Evolutionary conservation across 129 eudicot genomes (phyloP).

Genomic region (Chrysanthemum lavandulifolium): DNA sequence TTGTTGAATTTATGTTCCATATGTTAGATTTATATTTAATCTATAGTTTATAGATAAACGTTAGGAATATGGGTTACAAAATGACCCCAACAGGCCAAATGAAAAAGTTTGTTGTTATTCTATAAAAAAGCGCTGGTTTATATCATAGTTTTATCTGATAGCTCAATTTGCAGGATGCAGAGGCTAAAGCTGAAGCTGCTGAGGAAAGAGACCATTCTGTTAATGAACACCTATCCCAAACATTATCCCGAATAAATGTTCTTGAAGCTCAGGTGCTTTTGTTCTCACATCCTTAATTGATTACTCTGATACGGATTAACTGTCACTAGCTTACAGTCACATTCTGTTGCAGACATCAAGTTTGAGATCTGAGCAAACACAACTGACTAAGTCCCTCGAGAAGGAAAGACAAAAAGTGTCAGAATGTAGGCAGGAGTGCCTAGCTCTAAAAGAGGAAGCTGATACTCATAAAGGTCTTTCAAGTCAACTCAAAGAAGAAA

Average conservation of each 20-base stretch:
- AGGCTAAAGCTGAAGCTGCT: slow-evolving; percentile 80
- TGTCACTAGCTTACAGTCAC: slow-evolving; percentile 8
- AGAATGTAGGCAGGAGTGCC: slow-evolving; percentile 80
- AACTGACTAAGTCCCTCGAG: slow-evolving; percentile 71
- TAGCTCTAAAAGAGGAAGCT: slow-evolving; percentile 83
- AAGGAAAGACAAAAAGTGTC: slow-evolving; percentile 92
- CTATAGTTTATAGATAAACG: no score
- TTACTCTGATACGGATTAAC: not conserved
- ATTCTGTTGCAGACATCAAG: slow-evolving; percentile 72
- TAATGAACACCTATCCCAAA: slow-evolving; percentile 72
- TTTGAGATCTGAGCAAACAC: slow-evolving; percentile 88
- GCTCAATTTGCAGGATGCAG: slow-evolving; percentile 69
- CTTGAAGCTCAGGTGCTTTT: slow-evolving; percentile 94
- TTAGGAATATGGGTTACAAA: no score
- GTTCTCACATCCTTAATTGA: not conserved
- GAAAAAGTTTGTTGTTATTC: no score
- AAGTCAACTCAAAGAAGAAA: slow-evolving; percentile 71
- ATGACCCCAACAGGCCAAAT: not conserved
- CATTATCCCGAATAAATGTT: slow-evolving; percentile 82
- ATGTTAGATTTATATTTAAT: no score
- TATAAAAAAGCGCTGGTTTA: not conserved
- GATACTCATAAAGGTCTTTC: slow-evolving; percentile 74
- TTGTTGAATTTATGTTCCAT: no score
- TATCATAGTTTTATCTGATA: slow-evolving; percentile 16
- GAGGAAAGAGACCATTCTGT: slow-evolving; percentile 85